phyloP scores from a whole-genome alignment of 495 filamentous ascomycete genomes.

The Penicillium bialowiezense region DNA sequence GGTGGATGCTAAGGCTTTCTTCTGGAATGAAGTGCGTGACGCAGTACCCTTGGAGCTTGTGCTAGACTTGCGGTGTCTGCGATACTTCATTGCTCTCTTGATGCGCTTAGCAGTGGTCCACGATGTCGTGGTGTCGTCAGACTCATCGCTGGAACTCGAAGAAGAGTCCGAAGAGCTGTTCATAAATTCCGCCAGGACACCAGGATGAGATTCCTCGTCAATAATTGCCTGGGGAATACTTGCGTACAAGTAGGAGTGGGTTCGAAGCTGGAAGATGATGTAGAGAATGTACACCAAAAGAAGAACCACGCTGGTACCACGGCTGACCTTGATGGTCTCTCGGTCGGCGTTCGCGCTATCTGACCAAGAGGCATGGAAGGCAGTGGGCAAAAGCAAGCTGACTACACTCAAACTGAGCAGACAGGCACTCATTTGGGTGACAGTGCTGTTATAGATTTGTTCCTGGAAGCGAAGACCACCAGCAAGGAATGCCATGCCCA shows the following conservation, averaged over 20 bases:
- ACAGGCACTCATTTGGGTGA: constrained; percentile 94
- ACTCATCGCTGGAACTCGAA: constrained; percentile 61
- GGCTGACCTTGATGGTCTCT: constrained; percentile 76
- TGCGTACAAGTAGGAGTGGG: constrained; percentile 86
- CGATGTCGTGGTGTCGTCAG: constrained; percentile 63
- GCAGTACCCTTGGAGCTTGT: constrained; percentile 62
- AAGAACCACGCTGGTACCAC: constrained; percentile 86
- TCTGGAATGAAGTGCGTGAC: constrained; percentile 29
- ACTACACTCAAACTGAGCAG: constrained; percentile 85
- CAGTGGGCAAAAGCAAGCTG: constrained; percentile 81
- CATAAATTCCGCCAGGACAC: constrained; percentile 76
- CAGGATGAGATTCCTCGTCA: constrained; percentile 83
- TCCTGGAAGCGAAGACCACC: constrained; percentile 86
- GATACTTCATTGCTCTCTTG: constrained; percentile 64
- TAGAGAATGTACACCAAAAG: constrained; percentile 83
- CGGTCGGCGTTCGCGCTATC: constrained; percentile 58
- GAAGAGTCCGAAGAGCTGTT: constrained; percentile 65
- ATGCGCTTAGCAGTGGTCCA: constrained; percentile 73
- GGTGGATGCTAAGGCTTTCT: constrained; percentile 22
- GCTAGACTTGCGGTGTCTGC: constrained; percentile 70
- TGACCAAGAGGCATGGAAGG: constrained; percentile 85
- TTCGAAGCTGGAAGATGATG: constrained; percentile 87
- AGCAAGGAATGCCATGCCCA: constrained; percentile 86
- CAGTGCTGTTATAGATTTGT: constrained; percentile 92
- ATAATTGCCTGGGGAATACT: constrained; percentile 87